Percentiles rank a stretch among this genome's conserved stretches.
Evolutionary conservation across 352 stramenopile genomes (phyloP).

Genomic region (Pythium aphanidermatum): DNA sequence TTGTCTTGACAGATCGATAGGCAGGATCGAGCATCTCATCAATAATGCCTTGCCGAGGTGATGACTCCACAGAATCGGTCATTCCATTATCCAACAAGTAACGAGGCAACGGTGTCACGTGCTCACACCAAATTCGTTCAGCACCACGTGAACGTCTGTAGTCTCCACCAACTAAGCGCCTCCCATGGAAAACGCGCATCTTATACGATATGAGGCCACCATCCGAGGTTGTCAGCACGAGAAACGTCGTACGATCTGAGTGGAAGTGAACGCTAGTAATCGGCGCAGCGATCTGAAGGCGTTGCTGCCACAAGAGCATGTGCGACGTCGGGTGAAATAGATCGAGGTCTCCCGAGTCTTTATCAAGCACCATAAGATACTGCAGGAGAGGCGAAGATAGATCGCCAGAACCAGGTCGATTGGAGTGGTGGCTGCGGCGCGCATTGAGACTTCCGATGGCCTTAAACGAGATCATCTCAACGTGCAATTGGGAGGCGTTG

Average conservation of each 20-base stretch:
- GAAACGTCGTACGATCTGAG: conserved; percentile 12
- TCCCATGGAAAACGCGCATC: conserved; percentile 16
- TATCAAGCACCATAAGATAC: conserved; percentile 18
- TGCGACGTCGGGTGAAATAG: conserved; percentile 8
- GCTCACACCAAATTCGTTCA: conserved; percentile 5
- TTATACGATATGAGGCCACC: conserved; percentile 12
- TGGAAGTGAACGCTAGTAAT: conserved; percentile 13
- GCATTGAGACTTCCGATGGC: conserved; percentile 2
- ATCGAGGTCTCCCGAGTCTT: neutral
- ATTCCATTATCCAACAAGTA: no score
- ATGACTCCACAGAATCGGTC: no score
- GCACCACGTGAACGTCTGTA: conserved; percentile 7
- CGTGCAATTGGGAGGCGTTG: neutral
- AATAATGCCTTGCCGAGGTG: no score
- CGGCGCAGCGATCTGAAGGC: conserved; percentile 1
- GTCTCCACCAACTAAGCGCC: conserved; percentile 16
- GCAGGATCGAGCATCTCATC: neutral
- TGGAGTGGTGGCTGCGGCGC: conserved; percentile 3
- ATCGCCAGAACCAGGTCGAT: neutral
- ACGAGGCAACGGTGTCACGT: neutral
- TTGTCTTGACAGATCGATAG: neutral
- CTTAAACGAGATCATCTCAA: conserved; percentile 18
- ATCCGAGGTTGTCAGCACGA: conserved; percentile 7
- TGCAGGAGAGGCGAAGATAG: neutral
- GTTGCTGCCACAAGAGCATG: conserved; percentile 14